A percentile compares a stretch with the other conserved stretches of the same genome.
phyloP scores from a whole-genome alignment of 2,329 filamentous ascomycete genomes.

The Fusarium foetens region DNA sequence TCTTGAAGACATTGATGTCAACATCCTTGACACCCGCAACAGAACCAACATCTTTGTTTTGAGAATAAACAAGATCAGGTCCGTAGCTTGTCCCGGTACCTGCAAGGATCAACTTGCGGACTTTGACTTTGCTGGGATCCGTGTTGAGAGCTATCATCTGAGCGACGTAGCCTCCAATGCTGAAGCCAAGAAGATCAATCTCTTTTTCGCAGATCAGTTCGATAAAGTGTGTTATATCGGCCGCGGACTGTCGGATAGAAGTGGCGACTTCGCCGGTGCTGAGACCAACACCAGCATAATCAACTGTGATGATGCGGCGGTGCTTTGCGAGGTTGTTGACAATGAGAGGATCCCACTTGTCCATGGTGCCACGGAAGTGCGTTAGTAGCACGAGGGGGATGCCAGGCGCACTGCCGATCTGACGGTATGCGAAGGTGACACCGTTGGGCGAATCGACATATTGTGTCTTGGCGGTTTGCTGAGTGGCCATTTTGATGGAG shows the following conservation, averaged over 20 bases:
- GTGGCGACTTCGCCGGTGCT: not conserved
- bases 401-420: not conserved
- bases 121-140: not conserved
- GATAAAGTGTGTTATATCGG: not conserved
- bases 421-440: not conserved
- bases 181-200: not conserved
- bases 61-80: not conserved
- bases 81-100: not conserved
- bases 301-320: not conserved
- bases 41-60: not conserved
- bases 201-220: not conserved
- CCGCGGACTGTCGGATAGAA: constrained; percentile 1
- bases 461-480: constrained; percentile 6
- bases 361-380: not conserved
- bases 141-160: constrained; percentile 7
- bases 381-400: not conserved
- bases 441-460: not conserved
- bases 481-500: not conserved
- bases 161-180: constrained; percentile 7
- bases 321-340: not conserved
- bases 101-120: not conserved
- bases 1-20: constrained; percentile 1
- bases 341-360: constrained; percentile 12
- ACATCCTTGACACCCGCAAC: constrained; percentile 7
- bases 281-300: constrained; percentile 8